Evolutionary conservation across 2,329 filamentous ascomycete genomes (phyloP), one percentile per base, ranked within the genome.

Genomic region (Microcyclospora tardicrescens): DNA sequence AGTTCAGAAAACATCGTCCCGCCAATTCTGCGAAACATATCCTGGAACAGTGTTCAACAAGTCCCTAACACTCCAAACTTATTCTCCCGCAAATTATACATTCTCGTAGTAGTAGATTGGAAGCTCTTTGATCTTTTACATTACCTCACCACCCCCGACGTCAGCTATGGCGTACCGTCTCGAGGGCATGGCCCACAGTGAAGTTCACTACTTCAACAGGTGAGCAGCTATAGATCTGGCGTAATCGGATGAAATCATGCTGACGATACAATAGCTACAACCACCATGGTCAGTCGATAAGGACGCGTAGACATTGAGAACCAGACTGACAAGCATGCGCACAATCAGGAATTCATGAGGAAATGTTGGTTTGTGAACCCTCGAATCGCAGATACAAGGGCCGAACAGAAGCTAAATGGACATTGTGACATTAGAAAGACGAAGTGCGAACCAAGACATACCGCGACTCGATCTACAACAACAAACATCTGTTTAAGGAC

Each of bases 191-290:
- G 81, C 84, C 61, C 87, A 94, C 68, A 91, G 87, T 48, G 91
- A 98, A 72, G 86, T 93, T 64, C 91, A 96, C 66, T 98, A 96
- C 72, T 96, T 96, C 71, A 96, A 95, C 69, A 94, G 86, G 87
- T 93, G 67, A 48, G 60, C 40, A 16, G 41, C 46, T 54, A 61
- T 49, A 40, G 30, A 43, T 43, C 34, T 40, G 38, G 31, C 41
- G 38, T 43, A 35, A 12, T 14, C 10, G 34, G 10, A 35, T 19
- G 15, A 24, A 13, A 15, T 6, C 15, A 11, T 57, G 55, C 63
- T 71, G 53, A 71, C 55, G 40, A 41, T 39, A 44, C 50, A 37
- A 50, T 62, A 95, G 87, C 65, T 96, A 96, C 65, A 93, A 96
- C 64, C 91, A 96, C 67, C 89, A 96, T 74, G 89, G 87, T 87